These are phyloP conservation scores for Onygenales sp. DNA, from an alignment of 2,329 filamentous ascomycete genomes.

Conservation along the genomic window DNA sequence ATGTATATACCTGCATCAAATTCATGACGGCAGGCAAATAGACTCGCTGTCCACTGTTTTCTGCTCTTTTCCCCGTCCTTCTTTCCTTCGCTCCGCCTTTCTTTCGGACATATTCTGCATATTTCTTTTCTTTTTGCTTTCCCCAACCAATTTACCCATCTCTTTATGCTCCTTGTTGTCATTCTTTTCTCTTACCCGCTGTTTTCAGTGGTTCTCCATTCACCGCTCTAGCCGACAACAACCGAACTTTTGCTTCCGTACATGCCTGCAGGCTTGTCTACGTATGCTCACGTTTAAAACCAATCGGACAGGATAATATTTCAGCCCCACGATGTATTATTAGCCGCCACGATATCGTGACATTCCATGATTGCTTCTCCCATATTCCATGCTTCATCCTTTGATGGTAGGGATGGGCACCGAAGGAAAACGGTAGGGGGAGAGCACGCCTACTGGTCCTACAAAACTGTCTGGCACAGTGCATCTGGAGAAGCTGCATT, in stretches of 20 bases:
- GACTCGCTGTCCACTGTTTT: neutral
- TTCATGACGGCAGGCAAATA: neutral
- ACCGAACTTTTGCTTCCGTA: neutral
- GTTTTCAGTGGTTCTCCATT: neutral
- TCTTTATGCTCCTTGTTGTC: neutral
- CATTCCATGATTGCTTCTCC: neutral
- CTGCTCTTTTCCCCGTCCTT: neutral
- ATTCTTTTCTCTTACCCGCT: neutral
- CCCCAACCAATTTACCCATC: neutral
- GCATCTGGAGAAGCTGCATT: slow-evolving; percentile 1
- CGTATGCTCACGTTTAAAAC: neutral
- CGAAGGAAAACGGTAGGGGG: neutral
- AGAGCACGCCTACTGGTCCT: neutral
- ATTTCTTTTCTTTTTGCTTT: neutral
- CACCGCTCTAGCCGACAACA: neutral
- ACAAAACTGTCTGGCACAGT: neutral
- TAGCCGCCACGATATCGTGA: neutral
- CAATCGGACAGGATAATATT: neutral
- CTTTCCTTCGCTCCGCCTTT: neutral
- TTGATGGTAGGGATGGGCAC: no score
- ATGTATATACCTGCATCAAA: neutral
- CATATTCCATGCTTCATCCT: neutral
- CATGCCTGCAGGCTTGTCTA: neutral
- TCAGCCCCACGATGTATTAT: neutral
- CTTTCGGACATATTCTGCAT: slow-evolving; percentile 2